A percentile compares a stretch with the other conserved stretches of the same genome.
phyloP scores from a whole-genome alignment of 495 filamentous ascomycete species.

The Tuber calosporum region DNA sequence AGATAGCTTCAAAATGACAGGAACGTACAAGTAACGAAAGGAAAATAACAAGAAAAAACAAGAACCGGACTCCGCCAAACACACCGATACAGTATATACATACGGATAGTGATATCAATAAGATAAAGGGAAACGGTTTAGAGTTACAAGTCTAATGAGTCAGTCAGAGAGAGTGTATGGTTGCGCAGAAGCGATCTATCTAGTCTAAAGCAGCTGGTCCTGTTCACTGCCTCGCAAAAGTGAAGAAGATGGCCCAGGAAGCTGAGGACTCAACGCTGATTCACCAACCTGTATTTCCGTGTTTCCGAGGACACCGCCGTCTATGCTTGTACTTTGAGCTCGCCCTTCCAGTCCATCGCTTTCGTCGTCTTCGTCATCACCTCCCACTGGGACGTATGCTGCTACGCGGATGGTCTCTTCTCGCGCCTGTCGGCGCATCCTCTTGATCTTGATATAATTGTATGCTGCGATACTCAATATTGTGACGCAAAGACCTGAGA shows the following conservation, averaged over 20 bases:
- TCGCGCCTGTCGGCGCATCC: constrained; percentile 70
- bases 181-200: background rate
- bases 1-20: background rate
- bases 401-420: constrained; percentile 17
- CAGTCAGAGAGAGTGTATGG: background rate
- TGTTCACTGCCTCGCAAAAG: background rate
- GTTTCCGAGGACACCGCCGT: background rate
- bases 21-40: background rate
- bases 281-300: constrained; percentile 3
- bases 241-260: background rate
- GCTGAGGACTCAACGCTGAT: background rate
- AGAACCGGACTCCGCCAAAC: background rate
- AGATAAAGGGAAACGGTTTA: background rate
- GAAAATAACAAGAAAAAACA: constrained; percentile 9
- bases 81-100: constrained; percentile 7
- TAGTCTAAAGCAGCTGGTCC: background rate
- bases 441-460: constrained; percentile 87
- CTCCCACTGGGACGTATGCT: constrained; percentile 29
- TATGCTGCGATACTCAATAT: constrained; percentile 79
- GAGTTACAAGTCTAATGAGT: background rate
- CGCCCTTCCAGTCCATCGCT: constrained; percentile 14
- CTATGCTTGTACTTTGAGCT: background rate
- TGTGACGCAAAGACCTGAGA: constrained; percentile 80
- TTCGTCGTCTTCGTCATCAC: constrained; percentile 21
- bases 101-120: background rate